These are phyloP conservation scores for Nicotiana sylvestris DNA, from an alignment of 257 asterid genomes.

Conservation along the genomic window DNA sequence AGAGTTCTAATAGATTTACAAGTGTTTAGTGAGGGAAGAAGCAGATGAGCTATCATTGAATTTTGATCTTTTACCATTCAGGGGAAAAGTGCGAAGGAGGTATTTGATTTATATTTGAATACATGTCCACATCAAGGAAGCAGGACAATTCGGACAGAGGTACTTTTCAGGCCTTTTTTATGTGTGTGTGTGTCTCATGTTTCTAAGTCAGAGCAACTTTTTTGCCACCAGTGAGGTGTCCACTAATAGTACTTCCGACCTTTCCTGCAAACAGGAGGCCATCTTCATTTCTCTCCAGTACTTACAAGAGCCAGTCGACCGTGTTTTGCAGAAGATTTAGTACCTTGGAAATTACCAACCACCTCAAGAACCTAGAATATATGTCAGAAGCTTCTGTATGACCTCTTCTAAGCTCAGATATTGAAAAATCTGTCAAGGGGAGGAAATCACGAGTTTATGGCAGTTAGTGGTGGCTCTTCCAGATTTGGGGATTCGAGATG, in stretches of 20 bases:
- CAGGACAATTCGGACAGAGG: constrained; percentile 94
- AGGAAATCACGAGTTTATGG: background rate
- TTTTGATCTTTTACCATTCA: constrained; percentile 21
- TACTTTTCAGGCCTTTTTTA: constrained; percentile 13
- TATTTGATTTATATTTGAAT: constrained; percentile 70
- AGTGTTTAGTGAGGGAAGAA: background rate
- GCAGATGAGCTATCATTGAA: background rate
- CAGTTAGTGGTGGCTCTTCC: background rate
- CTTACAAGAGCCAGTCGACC: constrained; percentile 80
- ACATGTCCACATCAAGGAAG: constrained; percentile 96
- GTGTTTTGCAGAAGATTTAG: constrained; percentile 27
- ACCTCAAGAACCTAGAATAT: background rate
- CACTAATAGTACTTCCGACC: background rate
- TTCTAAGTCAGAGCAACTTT: background rate
- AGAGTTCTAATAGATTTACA: background rate
- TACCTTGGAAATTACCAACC: background rate
- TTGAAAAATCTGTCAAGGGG: background rate
- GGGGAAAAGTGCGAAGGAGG: constrained; percentile 63
- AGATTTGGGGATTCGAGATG: background rate
- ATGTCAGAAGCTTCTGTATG: background rate
- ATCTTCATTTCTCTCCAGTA: constrained; percentile 80
- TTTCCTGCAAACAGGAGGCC: constrained; percentile 58
- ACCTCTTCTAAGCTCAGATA: background rate
- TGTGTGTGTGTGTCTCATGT: background rate
- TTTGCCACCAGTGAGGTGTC: background rate